Evolutionary conservation across 495 filamentous ascomycete genomes (phyloP), one percentile per base, ranked within the genome.

Genomic region (Aspergillus kassunensis): DNA sequence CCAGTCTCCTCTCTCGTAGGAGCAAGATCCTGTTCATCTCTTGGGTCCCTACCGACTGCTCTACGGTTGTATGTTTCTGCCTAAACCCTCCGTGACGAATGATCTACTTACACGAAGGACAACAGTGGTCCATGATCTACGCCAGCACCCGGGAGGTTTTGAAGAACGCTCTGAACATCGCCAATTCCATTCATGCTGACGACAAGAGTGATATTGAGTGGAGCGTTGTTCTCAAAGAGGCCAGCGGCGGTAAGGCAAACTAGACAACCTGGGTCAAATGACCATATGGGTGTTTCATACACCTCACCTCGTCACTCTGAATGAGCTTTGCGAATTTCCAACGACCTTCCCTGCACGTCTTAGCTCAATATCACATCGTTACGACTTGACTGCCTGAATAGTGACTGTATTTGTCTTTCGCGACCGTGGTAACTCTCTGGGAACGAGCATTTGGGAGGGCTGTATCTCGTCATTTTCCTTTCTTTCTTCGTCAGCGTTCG

Each of bases 1-100:
- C 46, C n/a, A 21, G 13, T 35, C 27, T 18, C 6, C 10, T 30
- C 33, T 24, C 2, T 13, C 40, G 48, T 60, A 92, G 92, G 72
- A 91, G 80, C 82, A 98, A 98, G 82, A 93, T 98, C 62, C 85
- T 88, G 59, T 96, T 97, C 77, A 88, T 97, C 64, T 80, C 86
- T 53, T 98, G 91, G 91, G 88, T 87, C 51, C 92, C 93, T 41
- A 84, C 87, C 77, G 82, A 91, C 64, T 85, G 90, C 54, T 75
- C 83, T 54, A 83, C 90, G 67, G 82, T 85, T 74, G 92, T 96
- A 75, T 70, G 86, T 80, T 49, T 52, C 19, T 25, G 2, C 27
- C 27, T 36, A 9, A 11, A 11, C 6, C 16, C 2, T 40, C 29
- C 30, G n/a, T n/a, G n/a, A 49, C 19, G 15, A 35, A 15, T 20